Conservation (phyloP, 495 filamentous ascomycete genomes). For the Penicillium cataractarum region DNA sequence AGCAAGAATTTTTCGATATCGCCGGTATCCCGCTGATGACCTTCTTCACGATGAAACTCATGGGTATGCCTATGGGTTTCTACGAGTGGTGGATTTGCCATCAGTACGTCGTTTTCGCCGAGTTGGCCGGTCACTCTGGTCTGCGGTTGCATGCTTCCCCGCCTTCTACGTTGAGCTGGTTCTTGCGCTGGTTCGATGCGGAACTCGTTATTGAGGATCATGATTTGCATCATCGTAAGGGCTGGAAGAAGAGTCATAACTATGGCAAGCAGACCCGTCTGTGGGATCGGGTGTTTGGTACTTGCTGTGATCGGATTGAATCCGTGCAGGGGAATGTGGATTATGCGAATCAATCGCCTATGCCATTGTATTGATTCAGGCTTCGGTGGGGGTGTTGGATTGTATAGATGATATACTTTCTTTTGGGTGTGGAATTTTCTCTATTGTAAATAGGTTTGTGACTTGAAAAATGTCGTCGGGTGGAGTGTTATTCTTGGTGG, state of each 20-base stretch:
- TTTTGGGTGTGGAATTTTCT: neutral
- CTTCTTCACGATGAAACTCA: slow-evolving; percentile 34
- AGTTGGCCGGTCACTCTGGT: slow-evolving; percentile 42
- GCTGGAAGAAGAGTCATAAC: slow-evolving; percentile 45
- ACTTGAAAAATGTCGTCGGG: neutral
- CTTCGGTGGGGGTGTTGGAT: neutral
- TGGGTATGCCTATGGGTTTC: slow-evolving; percentile 45
- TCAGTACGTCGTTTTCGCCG: slow-evolving; percentile 41
- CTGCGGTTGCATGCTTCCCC: slow-evolving; percentile 36
- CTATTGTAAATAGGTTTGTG: slow-evolving; percentile 1
- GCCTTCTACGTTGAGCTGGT: slow-evolving; percentile 36
- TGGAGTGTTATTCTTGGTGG: neutral
- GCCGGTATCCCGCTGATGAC: slow-evolving; percentile 39
- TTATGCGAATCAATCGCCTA: slow-evolving; percentile 33
- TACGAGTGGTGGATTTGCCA: slow-evolving; percentile 50
- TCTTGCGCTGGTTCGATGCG: slow-evolving; percentile 31
- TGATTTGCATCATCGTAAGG: slow-evolving; percentile 45
- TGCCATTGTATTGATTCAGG: slow-evolving; percentile 34
- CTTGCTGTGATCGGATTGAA: slow-evolving; percentile 38
- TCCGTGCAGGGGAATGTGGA: slow-evolving; percentile 35
- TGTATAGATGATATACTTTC: slow-evolving; percentile 2
- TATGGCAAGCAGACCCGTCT: slow-evolving; percentile 48
- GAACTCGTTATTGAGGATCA: slow-evolving; percentile 46
- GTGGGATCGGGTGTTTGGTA: slow-evolving; percentile 46
- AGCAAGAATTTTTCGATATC: slow-evolving; percentile 46